These are phyloP conservation scores for Juncus effusus DNA, from an alignment of 176 grass and related monocot species.

Conservation along the genomic window DNA sequence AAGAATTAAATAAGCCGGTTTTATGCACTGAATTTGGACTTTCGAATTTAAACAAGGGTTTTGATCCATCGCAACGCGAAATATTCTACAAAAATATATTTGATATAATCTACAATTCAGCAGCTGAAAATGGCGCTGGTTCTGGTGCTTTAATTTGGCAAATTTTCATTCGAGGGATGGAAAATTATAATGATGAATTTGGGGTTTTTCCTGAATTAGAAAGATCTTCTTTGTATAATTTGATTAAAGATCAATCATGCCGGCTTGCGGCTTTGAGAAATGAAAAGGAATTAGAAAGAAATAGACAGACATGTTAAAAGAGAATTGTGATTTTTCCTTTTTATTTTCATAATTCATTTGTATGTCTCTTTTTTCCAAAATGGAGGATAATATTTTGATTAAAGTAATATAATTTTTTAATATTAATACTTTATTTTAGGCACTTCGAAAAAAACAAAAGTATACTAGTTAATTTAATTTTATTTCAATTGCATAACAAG, in stretches of 20 bases:
- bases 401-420: too few species aligned
- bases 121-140: slow-evolving; percentile 45
- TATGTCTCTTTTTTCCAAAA: too few species aligned
- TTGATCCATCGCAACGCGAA: slow-evolving; percentile 55
- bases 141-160: slow-evolving; percentile 81
- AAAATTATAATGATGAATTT: slow-evolving; percentile 58
- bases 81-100: slow-evolving; percentile 63
- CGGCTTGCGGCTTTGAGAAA: slow-evolving; percentile 48
- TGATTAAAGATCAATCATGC: slow-evolving; percentile 83
- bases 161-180: slow-evolving; percentile 69
- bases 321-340: too few species aligned
- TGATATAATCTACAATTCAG: slow-evolving; percentile 59
- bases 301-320: too few species aligned
- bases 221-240: slow-evolving; percentile 46
- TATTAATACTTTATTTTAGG: too few species aligned
- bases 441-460: too few species aligned
- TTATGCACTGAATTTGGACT: slow-evolving; percentile 86
- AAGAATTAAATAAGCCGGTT: slow-evolving; percentile 67
- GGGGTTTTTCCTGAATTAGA: slow-evolving; percentile 50
- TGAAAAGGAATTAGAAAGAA: background rate
- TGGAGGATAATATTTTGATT: too few species aligned
- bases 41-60: slow-evolving; percentile 47
- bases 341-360: too few species aligned
- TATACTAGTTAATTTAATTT: too few species aligned
- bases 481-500: slow-evolving; percentile 4